phyloP scores from a whole-genome alignment of 2,329 filamentous ascomycete species.

The Aspergillus sergii region DNA sequence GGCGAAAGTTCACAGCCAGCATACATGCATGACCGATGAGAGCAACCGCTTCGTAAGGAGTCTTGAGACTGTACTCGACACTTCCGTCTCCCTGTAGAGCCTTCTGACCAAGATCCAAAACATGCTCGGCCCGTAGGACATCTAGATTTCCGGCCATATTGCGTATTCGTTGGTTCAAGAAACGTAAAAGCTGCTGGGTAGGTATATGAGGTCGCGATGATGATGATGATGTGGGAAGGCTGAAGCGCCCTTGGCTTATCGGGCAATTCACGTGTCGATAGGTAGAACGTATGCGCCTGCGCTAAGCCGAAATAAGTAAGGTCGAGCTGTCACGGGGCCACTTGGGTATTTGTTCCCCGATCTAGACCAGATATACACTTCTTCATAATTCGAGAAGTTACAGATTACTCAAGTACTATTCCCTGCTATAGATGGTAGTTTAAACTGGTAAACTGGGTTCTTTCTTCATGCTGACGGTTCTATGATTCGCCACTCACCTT shows the following conservation, averaged over 20 bases:
- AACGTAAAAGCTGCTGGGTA: background rate
- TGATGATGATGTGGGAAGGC: background rate
- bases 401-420: background rate
- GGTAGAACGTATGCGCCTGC: background rate
- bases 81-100: conserved; percentile 33
- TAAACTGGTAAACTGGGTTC: no score
- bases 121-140: conserved; percentile 26
- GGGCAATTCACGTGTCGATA: background rate
- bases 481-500: background rate
- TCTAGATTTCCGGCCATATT: conserved; percentile 27
- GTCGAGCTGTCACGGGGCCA: background rate
- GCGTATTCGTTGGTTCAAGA: background rate
- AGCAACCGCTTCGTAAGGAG: conserved; percentile 76
- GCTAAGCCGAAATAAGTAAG: background rate
- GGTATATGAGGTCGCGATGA: background rate
- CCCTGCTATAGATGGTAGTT: background rate
- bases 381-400: no score
- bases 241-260: conserved; percentile 3
- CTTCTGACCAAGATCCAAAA: conserved; percentile 35
- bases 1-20: conserved; percentile 74
- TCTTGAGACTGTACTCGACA: conserved; percentile 36
- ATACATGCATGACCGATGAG: conserved; percentile 84
- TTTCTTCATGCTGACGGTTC: background rate
- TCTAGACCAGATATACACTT: no score
- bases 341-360: no score